These are phyloP conservation scores for Pseudoperonospora humuli DNA, from an alignment of 352 stramenopile species.

Conservation along the genomic window DNA sequence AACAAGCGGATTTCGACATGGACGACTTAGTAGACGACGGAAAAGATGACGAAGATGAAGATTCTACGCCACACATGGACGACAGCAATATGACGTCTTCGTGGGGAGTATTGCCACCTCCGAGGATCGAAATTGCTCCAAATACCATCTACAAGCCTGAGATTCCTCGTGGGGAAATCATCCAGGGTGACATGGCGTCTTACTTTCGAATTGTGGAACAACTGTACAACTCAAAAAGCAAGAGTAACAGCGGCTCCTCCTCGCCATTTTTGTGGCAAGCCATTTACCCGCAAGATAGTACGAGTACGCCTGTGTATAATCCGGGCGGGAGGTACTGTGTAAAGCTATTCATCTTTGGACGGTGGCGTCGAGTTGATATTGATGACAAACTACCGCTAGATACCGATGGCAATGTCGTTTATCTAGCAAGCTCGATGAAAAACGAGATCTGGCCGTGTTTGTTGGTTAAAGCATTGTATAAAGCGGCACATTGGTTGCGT, in stretches of 20 bases:
- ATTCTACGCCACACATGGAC: conserved; percentile 8
- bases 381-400: conserved; percentile 66
- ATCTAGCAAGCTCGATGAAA: conserved; percentile 48
- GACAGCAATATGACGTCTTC: conserved; percentile 35
- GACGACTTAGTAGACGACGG: no score
- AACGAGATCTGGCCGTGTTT: conserved; percentile 65
- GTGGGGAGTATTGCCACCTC: conserved; percentile 42
- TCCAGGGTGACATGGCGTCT: conserved; percentile 52
- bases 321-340: conserved; percentile 69
- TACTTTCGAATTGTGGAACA: conserved; percentile 67
- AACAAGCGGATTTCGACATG: no score
- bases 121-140: conserved; percentile 42
- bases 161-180: no score
- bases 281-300: conserved; percentile 61
- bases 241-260: not conserved
- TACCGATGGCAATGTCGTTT: conserved; percentile 34
- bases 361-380: conserved; percentile 62
- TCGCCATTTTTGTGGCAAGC: no score
- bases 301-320: no score
- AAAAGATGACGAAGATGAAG: conserved; percentile 50
- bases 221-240: no score
- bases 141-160: conserved; percentile 53
- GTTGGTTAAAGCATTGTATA: no score
- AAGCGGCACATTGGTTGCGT: no score
- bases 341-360: conserved; percentile 59